Evolutionary conservation across 495 filamentous ascomycete species (phyloP), one percentile per base, ranked within the genome.

Genomic region (Thozetella sp.): DNA sequence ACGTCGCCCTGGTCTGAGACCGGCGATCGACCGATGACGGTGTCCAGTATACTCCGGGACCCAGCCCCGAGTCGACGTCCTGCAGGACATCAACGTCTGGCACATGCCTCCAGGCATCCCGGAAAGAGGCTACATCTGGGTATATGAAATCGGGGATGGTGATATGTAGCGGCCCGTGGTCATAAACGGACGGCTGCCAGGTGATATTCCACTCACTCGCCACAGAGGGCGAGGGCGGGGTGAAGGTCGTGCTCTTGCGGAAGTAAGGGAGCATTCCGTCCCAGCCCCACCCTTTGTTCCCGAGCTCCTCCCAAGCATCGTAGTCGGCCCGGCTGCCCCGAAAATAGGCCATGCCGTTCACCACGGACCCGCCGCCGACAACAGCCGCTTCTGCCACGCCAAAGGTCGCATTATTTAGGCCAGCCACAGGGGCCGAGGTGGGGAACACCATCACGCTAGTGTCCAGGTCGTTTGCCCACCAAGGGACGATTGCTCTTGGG

Each of bases 271-370:
- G 67, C 25, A 78, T n/a, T 1, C 64, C 60, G 0, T 85, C 68
- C 84, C 85, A 88, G 22, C 77, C 80, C 87, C 85, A 89, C 6
- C 84, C 83, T 4, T 74, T 67, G 25, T 83, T 83, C 4, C 85
- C 86, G n/a, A 86, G 79, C n/a, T 74, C 73, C 55, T 83, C 81
- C 87, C 87, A 89, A 30, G 78, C 76, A 64, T 89, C 84, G 58
- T 86, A 88, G 48, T 88, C 84, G 3, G 77, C 69, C 53, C 76
- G 82, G 46, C 79, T 84, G 0, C 85, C 86, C 23, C 84, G 80
- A 37, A 75, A 70, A 54, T 56, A 63, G 19, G 69, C 73, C 77
- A 80, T 79, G 50, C 73, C 76, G 52, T 79, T 80, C 46, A 80
- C 65, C 0, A 72, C 70, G 2, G 73, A 71, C 6, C 70, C 75